phyloP scores from a whole-genome alignment of 176 grass and related monocot species.

The Oryza meyeriana region DNA sequence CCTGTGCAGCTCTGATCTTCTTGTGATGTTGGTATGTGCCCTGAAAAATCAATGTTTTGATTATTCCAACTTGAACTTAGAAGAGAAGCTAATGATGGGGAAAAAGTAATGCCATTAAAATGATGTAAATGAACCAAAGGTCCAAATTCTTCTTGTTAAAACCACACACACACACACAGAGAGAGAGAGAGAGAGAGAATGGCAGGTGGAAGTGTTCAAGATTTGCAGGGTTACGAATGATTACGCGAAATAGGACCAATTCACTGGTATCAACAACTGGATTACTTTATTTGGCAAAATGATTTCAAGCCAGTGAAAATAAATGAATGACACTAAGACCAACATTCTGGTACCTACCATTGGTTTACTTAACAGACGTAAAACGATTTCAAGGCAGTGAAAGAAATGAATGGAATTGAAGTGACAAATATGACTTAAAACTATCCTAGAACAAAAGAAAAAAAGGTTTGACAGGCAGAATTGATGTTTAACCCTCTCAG shows the following conservation, averaged over 20 bases:
- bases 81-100: background rate
- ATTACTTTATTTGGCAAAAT: conserved; percentile 3
- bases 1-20: conserved; percentile 90
- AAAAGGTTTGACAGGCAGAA: background rate
- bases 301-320: background rate
- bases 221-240: background rate
- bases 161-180: no score
- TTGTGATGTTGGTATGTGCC: conserved; percentile 82
- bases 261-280: background rate
- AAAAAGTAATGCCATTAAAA: background rate
- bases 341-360: background rate
- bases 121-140: background rate
- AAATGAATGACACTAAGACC: background rate
- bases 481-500: background rate
- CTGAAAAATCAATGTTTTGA: conserved; percentile 33
- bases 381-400: background rate
- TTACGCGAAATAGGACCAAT: background rate
- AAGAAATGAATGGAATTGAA: conserved; percentile 3
- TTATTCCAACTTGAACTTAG: conserved; percentile 26
- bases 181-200: no score
- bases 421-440: background rate
- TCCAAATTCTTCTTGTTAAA: background rate
- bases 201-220: background rate
- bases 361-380: background rate
- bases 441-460: background rate